Conservation (phyloP, 768 basidiomycete species). For the Pleurotus tuoliensis region DNA sequence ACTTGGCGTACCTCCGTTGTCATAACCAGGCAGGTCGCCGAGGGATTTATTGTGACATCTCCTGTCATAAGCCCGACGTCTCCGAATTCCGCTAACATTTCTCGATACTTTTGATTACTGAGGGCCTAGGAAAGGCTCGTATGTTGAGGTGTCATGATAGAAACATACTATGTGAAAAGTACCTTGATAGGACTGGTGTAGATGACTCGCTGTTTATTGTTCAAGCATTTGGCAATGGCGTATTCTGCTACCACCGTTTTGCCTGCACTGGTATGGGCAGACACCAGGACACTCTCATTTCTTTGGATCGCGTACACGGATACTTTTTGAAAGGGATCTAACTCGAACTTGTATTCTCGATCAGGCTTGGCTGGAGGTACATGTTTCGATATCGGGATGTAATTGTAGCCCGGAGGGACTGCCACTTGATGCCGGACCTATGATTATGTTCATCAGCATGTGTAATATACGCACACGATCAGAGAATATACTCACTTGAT, state of each 20-base stretch:
- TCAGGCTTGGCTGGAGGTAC: constrained; percentile 89
- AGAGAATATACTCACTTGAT: constrained; percentile 54
- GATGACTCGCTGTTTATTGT: constrained; percentile 92
- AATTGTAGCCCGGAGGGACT: constrained; percentile 88
- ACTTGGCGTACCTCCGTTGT: constrained; percentile 77
- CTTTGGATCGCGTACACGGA: constrained; percentile 94
- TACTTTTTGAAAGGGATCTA: constrained; percentile 97
- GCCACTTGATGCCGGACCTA: constrained; percentile 96
- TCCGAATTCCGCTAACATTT: constrained; percentile 94
- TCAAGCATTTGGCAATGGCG: constrained; percentile 94
- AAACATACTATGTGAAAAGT: constrained; percentile 25
- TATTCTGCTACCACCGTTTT: constrained; percentile 99
- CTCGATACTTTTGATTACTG: constrained; percentile 98
- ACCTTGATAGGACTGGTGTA: constrained; percentile 99
- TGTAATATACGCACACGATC: neutral
- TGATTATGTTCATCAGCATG: neutral
- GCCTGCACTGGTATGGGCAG: constrained; percentile 97
- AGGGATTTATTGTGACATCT: constrained; percentile 98
- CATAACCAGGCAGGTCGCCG: constrained; percentile 97
- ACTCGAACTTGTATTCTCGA: constrained; percentile 90
- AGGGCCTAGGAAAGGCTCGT: constrained; percentile 60
- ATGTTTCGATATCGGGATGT: constrained; percentile 86
- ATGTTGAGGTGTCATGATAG: neutral
- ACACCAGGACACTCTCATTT: constrained; percentile 96
- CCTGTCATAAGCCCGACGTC: constrained; percentile 99